Base-by-base conservation (phyloP, 148 eudicot genomes). In the Fagopyrum esculentum region DNA sequence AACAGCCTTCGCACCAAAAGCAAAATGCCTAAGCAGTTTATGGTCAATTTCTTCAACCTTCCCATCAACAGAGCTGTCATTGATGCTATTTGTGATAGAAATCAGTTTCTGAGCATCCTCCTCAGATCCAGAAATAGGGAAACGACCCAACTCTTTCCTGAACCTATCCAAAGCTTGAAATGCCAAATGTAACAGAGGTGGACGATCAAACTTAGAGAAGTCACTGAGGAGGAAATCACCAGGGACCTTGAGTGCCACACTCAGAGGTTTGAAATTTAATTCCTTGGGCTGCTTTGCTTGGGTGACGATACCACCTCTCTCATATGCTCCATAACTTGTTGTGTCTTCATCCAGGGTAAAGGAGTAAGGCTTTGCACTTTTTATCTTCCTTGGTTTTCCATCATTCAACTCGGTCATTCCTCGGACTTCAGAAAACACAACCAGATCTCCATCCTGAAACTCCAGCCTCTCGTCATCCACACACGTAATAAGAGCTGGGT, bases 391-490 rank as follows among this genome's bases (percentile, higher is more conserved):
- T 19, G 91, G 91, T 63, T 84, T 89, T 45, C 91, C 91, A 78
- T 89, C 89, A 81, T 86, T 89, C 70, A 89, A 47, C 81, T 89
- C 89, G 11, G 88, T 83, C 91, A 89, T 87, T n/a, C 91, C 94
- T 30, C 75, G 80, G 19, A 89, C 85, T 82, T 87, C 91, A 9
- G 94, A 87, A 73, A 89, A 89, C n/a, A 83, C 77, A 69, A 89
- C 94, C 49, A 86, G 80, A 81, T 89, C 91, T 35, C 94, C 94
- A 76, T 89, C 94, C 80, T 87, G 85, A 80, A 89, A 89, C 78
- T 87, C 91, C 76, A 86, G 87, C 77, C 89, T 82, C 81, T 87
- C 91, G 75, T 89, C 94, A 78, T 89, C 91, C 71, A 89, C 89
- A 81, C 91, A 87, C 22, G 88, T 69, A 73, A 89, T 80, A 19